Evolutionary conservation across 768 basidiomycete species (phyloP).

Genomic region (Boletus rubescentipes): DNA sequence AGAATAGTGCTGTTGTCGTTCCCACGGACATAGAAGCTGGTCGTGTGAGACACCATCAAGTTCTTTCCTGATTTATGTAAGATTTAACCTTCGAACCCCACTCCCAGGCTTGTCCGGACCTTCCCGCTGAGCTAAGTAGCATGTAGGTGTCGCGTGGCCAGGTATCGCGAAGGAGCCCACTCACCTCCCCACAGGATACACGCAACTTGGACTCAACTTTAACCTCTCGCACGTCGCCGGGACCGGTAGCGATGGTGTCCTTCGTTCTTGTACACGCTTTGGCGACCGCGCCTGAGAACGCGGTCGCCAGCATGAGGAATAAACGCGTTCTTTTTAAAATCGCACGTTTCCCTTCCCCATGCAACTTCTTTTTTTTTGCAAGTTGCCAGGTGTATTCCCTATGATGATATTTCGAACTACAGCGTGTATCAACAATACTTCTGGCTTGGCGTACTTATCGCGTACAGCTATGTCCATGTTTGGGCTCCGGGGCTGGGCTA

Average conservation of each 20-base stretch:
- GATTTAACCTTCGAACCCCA: not conserved
- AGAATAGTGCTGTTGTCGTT: not conserved
- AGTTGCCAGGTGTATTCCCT: no score
- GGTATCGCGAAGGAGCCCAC: not conserved
- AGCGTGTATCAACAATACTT: not conserved
- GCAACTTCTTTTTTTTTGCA: not conserved
- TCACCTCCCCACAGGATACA: not conserved
- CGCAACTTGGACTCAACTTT: not conserved
- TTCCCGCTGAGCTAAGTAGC: not conserved
- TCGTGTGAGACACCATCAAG: slow-evolving; percentile 1
- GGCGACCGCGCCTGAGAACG: not conserved
- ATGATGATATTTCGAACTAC: not conserved
- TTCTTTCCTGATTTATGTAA: not conserved
- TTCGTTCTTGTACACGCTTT: not conserved
- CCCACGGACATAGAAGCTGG: slow-evolving; percentile 2
- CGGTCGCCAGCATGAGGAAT: not conserved
- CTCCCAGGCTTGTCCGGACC: not conserved
- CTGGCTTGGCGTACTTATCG: not conserved
- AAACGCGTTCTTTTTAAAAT: not conserved
- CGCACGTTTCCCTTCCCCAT: not conserved
- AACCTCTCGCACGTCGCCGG: not conserved
- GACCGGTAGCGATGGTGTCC: not conserved
- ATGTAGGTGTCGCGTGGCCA: not conserved
- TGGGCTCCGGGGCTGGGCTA: not conserved
- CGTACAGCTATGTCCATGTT: not conserved